phyloP scores from a whole-genome alignment of 2,329 filamentous ascomycete species.

The Teratosphaeria nubilosa region DNA sequence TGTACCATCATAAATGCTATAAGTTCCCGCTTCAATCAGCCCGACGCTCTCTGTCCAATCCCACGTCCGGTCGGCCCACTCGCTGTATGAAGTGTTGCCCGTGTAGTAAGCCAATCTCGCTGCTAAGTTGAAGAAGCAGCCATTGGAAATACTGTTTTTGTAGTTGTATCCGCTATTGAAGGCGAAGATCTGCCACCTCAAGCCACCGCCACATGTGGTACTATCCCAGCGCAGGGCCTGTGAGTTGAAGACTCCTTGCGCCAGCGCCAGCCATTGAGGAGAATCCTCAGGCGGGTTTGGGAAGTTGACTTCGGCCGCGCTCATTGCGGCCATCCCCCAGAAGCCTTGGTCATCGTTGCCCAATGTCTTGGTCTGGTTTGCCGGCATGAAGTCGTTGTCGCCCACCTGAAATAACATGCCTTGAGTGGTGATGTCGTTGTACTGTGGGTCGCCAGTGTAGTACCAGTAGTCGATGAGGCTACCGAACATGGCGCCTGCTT shows the following conservation, averaged over 20 bases:
- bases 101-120: constrained; percentile 33
- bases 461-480: constrained; percentile 62
- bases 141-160: constrained; percentile 43
- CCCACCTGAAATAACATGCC: constrained; percentile 54
- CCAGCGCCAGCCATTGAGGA: constrained; percentile 37
- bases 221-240: constrained; percentile 30
- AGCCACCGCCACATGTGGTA: constrained; percentile 27
- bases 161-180: constrained; percentile 43
- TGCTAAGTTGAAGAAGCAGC: constrained; percentile 42
- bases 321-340: constrained; percentile 48
- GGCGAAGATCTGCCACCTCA: constrained; percentile 31
- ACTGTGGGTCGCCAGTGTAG: constrained; percentile 54
- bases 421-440: constrained; percentile 46
- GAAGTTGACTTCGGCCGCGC: constrained; percentile 44
- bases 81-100: constrained; percentile 45
- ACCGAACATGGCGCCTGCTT: constrained; percentile 54
- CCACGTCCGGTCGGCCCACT: constrained; percentile 46
- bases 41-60: constrained; percentile 33
- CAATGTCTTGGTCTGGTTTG: constrained; percentile 27
- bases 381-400: constrained; percentile 49
- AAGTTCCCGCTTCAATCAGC: constrained; percentile 43
- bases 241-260: constrained; percentile 33
- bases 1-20: constrained; percentile 38
- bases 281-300: constrained; percentile 31
- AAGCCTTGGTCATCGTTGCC: constrained; percentile 51